Conservation (phyloP, 495 filamentous ascomycete genomes). For the Coniosporium apollinis region DNA sequence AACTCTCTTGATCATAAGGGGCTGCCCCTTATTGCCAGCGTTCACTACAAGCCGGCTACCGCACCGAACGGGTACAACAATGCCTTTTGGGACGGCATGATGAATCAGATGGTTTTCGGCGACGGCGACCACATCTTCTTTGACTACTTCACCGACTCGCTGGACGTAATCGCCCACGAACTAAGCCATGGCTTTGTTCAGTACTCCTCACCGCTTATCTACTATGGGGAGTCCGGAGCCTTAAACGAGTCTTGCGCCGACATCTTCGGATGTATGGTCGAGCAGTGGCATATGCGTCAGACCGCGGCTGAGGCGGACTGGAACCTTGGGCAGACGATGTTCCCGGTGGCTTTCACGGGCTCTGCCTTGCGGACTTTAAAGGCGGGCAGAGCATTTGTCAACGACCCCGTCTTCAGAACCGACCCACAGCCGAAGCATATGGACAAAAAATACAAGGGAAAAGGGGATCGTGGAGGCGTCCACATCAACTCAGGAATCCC, state of each 20-base stretch:
- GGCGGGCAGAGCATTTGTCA: conserved; percentile 31
- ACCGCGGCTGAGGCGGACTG: conserved; percentile 30
- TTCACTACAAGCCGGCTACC: conserved; percentile 33
- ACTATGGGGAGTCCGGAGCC: conserved; percentile 28
- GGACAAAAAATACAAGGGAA: neutral
- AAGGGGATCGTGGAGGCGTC: conserved; percentile 30
- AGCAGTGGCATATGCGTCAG: conserved; percentile 30
- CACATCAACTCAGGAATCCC: conserved; percentile 38
- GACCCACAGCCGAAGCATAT: conserved; percentile 19
- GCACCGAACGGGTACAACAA: conserved; percentile 27
- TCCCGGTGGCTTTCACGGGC: conserved; percentile 28
- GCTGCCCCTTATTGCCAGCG: conserved; percentile 25
- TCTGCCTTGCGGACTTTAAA: conserved; percentile 33
- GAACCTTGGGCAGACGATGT: conserved; percentile 33
- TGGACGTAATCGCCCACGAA: conserved; percentile 37
- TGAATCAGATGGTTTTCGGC: conserved; percentile 31
- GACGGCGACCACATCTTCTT: conserved; percentile 28
- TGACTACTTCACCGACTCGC: conserved; percentile 24
- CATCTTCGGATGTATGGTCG: conserved; percentile 36
- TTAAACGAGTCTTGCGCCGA: conserved; percentile 38
- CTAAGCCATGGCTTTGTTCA: conserved; percentile 34
- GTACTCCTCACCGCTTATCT: conserved; percentile 27
- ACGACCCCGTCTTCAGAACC: conserved; percentile 27
- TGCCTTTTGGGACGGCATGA: conserved; percentile 23
- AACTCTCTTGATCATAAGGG: conserved; percentile 30